phyloP scores from a whole-genome alignment of 1,139 yeast species.

The Kodamaea ohmeri region DNA sequence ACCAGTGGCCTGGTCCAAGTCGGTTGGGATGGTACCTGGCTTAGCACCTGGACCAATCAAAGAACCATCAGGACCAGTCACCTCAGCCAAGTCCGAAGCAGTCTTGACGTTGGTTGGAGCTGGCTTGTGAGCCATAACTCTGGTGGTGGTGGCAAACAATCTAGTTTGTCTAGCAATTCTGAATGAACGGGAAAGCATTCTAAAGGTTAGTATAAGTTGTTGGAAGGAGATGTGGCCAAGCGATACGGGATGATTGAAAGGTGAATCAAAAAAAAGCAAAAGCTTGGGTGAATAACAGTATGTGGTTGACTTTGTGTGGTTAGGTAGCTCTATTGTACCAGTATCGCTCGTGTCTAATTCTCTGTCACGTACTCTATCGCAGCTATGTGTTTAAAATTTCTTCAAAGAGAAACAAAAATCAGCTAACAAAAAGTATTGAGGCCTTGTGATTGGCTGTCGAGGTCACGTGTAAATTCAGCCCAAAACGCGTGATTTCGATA shows the following conservation, averaged over 20 bases:
- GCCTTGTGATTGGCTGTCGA: constrained; percentile 15
- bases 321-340: background rate
- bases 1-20: constrained; percentile 97
- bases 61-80: constrained; percentile 67
- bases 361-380: constrained; percentile 3
- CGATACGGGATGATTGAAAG: background rate
- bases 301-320: background rate
- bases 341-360: constrained; percentile 4
- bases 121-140: constrained; percentile 27
- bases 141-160: constrained; percentile 39
- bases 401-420: constrained; percentile 13
- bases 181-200: constrained; percentile 42
- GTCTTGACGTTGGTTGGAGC: constrained; percentile 41
- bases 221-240: too few relatives aligned
- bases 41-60: constrained; percentile 90
- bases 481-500: constrained; percentile 1
- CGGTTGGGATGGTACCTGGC: constrained; percentile 83
- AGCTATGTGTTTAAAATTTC: constrained; percentile 8
- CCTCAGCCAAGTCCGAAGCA: constrained; percentile 71
- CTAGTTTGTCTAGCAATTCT: constrained; percentile 43
- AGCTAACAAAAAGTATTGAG: constrained; percentile 17
- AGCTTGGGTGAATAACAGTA: background rate
- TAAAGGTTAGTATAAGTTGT: constrained; percentile 7
- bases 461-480: constrained; percentile 1
- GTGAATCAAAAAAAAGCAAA: background rate